A percentile compares a stretch with the other conserved stretches of the same genome.
Evolutionary conservation across 345 rosid genomes (phyloP).

Genomic region (Pugionium cornutum): DNA sequence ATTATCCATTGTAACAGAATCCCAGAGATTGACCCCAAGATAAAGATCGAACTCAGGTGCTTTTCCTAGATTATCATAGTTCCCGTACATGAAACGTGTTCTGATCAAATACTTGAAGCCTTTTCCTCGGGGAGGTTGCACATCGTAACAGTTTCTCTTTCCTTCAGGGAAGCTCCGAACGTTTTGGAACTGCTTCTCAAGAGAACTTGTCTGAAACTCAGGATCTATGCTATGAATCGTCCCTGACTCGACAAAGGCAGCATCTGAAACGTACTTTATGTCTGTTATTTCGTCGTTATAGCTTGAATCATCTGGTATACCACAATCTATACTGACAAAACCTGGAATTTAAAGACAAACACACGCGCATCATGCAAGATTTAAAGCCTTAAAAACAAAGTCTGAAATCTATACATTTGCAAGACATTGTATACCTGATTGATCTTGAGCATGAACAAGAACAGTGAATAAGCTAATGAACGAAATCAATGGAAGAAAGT

Average conservation of each 20-base stretch:
- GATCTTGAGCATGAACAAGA: slow-evolving; percentile 37
- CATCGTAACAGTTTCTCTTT: slow-evolving; percentile 42
- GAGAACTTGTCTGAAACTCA: slow-evolving; percentile 11
- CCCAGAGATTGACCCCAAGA: slow-evolving; percentile 53
- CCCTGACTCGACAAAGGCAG: slow-evolving; percentile 39
- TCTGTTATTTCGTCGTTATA: slow-evolving; percentile 41
- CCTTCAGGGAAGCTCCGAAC: slow-evolving; percentile 48
- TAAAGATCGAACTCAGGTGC: slow-evolving; percentile 51
- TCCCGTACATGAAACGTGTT: slow-evolving; percentile 53
- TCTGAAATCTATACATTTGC: neutral
- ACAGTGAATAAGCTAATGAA: slow-evolving; percentile 2
- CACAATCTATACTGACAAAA: slow-evolving; percentile 50
- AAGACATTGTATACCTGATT: slow-evolving; percentile 35
- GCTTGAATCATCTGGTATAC: slow-evolving; percentile 31
- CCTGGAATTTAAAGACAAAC: slow-evolving; percentile 22
- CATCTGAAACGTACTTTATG: slow-evolving; percentile 42
- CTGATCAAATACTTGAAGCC: slow-evolving; percentile 50
- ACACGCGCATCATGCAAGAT: neutral
- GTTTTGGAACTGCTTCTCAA: slow-evolving; percentile 32
- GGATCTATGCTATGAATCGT: slow-evolving; percentile 13
- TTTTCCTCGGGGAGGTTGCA: slow-evolving; percentile 24
- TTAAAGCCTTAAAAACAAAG: neutral
- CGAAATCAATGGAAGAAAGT: slow-evolving; percentile 8
- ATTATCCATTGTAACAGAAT: slow-evolving; percentile 23
- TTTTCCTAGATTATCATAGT: slow-evolving; percentile 46